A percentile compares a stretch with the other conserved stretches of the same genome.
Conservation (phyloP, 306 rosid genomes). For the Lathyrus oleraceus region DNA sequence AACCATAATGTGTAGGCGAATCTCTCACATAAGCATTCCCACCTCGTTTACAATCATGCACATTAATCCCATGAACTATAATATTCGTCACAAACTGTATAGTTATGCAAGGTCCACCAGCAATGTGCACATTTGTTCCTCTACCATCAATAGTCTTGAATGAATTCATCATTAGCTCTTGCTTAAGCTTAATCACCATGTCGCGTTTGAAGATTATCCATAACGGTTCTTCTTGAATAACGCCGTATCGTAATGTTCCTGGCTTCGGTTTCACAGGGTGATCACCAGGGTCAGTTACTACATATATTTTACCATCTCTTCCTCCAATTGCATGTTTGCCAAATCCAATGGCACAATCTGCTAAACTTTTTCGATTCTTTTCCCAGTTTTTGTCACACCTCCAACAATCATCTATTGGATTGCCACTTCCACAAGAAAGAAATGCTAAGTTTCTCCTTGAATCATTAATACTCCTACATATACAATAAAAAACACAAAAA, state of each 20-base stretch:
- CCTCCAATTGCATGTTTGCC: conserved; percentile 89
- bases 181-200: conserved; percentile 71
- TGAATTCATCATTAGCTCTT: conserved; percentile 81
- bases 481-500: background rate
- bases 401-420: conserved; percentile 97
- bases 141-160: conserved; percentile 90
- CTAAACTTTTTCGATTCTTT: conserved; percentile 63
- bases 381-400: conserved; percentile 82
- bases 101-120: conserved; percentile 95
- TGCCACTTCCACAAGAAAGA: conserved; percentile 73
- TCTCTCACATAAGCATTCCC: conserved; percentile 87
- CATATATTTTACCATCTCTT: conserved; percentile 68
- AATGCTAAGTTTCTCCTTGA: conserved; percentile 67
- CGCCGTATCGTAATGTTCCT: conserved; percentile 76
- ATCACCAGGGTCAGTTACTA: conserved; percentile 66
- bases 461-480: conserved; percentile 66
- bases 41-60: conserved; percentile 80
- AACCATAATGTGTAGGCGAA: conserved; percentile 76
- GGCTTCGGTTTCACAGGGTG: conserved; percentile 77
- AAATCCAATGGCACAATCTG: conserved; percentile 83
- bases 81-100: conserved; percentile 74
- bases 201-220: conserved; percentile 79
- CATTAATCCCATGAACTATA: conserved; percentile 77
- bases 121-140: conserved; percentile 76
- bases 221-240: conserved; percentile 71